Percentiles rank a stretch among this genome's conserved stretches.
phyloP scores from a whole-genome alignment of 2,329 filamentous ascomycete species.

The Sporothrix inflata region DNA sequence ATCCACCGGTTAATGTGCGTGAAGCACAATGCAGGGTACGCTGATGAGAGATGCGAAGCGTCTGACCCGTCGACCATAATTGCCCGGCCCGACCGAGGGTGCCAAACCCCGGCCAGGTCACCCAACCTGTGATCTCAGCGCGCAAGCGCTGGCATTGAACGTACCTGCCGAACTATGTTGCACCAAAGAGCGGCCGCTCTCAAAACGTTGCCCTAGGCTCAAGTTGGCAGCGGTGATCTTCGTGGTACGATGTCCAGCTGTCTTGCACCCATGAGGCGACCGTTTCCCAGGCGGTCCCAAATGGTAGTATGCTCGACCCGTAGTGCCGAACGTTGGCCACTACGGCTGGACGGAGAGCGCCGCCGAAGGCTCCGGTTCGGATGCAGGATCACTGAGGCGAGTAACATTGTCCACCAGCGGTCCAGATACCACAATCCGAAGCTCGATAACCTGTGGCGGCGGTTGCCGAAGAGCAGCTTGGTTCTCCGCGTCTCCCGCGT shows the following conservation, averaged over 20 bases:
- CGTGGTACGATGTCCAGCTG: no score
- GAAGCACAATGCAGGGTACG: constrained; percentile 17
- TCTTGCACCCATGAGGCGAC: no score
- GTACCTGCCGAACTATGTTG: not conserved
- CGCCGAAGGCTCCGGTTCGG: no score
- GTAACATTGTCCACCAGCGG: no score
- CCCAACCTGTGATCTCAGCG: constrained; percentile 7
- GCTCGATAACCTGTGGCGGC: no score
- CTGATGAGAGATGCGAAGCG: constrained; percentile 8
- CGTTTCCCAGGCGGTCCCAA: not conserved
- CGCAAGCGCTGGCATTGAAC: constrained; percentile 6
- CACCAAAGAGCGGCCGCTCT: not conserved
- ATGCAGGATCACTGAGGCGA: no score
- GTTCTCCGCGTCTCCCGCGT: no score
- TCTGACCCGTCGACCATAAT: constrained; percentile 20
- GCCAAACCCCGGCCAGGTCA: not conserved
- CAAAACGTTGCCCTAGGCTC: no score
- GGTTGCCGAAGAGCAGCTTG: no score
- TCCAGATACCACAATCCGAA: no score
- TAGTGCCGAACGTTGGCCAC: not conserved
- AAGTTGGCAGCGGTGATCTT: no score
- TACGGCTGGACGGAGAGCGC: no score
- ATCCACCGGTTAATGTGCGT: constrained; percentile 19
- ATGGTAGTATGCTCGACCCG: not conserved
- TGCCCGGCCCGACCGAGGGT: constrained; percentile 4